Evolutionary conservation across 2,329 filamentous ascomycete species (phyloP).

Genomic region (Coleophoma crateriformis): DNA sequence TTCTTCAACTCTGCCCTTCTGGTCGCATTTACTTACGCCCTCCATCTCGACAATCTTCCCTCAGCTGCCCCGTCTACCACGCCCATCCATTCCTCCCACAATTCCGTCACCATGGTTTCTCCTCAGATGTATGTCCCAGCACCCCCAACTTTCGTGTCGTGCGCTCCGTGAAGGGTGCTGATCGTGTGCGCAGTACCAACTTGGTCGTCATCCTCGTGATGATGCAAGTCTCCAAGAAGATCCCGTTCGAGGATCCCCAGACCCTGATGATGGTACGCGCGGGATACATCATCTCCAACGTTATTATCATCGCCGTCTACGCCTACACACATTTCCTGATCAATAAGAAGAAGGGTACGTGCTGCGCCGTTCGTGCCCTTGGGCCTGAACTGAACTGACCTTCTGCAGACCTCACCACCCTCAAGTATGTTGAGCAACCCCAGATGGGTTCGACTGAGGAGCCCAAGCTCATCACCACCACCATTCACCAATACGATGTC

Average conservation of each 20-base stretch:
- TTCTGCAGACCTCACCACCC: slow-evolving; percentile 77
- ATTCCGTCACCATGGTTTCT: slow-evolving; percentile 55
- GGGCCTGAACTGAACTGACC: not conserved
- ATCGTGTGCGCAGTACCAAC: slow-evolving; percentile 62
- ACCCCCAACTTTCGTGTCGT: slow-evolving; percentile 6
- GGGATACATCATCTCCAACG: slow-evolving; percentile 61
- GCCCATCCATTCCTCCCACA: not conserved
- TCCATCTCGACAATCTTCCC: not conserved
- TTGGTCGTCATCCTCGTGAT: slow-evolving; percentile 91
- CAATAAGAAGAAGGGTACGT: slow-evolving; percentile 93
- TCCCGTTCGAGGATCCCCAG: slow-evolving; percentile 86
- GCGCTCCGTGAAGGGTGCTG: slow-evolving; percentile 4
- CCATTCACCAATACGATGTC: slow-evolving; percentile 90
- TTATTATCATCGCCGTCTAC: slow-evolving; percentile 82
- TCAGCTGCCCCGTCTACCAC: not conserved
- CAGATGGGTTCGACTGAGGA: slow-evolving; percentile 92
- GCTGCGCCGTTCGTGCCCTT: not conserved
- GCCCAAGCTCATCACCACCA: slow-evolving; percentile 93
- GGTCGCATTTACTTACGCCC: slow-evolving; percentile 15
- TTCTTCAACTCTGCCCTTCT: not conserved
- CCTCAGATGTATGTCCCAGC: slow-evolving; percentile 53
- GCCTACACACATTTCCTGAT: slow-evolving; percentile 80
- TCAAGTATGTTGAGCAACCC: slow-evolving; percentile 97
- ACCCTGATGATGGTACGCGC: slow-evolving; percentile 59
- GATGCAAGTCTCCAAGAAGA: slow-evolving; percentile 97